Base-by-base conservation (phyloP, 148 eudicot species). In the Gaultheria prostrata region DNA sequence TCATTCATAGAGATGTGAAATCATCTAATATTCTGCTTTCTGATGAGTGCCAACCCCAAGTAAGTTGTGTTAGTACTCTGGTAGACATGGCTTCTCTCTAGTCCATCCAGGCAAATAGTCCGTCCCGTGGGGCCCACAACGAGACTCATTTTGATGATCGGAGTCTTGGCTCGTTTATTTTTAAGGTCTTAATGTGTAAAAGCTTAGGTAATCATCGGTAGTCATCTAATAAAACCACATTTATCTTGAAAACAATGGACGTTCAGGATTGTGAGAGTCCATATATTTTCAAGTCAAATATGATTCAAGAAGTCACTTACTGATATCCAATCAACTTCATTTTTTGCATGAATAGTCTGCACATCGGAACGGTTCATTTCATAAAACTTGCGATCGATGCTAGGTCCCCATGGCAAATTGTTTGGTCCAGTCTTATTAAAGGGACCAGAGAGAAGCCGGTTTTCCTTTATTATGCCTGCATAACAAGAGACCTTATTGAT, bases 11-110 rank as follows among this genome's bases (percentile, higher is more conserved):
- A 61, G 90, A 83, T 79, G 78, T 88, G 32, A 88, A 86, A 71
- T 88, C 90, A 35, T 86, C 87, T 3, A 86, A 88, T 65, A 73
- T 88, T 59, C 84, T 86, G 49, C 83, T 88, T 17, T 84, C 86
- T 43, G 85, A 84, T 35, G 61, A 88, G 32, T 53, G 83, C 81
- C 80, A 72, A 45, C 88, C 90, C 59, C 85, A 81, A 48, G 90
- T 86, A 73, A 86, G 86, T 50, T 70, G 14, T 21, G 30, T n/a
- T 61, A n/a, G 67, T 61, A 21, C 67, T 24, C 15, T 50, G 53
- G 13, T 13, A 50, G 53, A 50, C 53, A 50, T 13, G 53, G 8
- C n/a, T 59, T 20, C n/a, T 59, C 7, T 59, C 65, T 9, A 9
- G 65, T 21, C 26, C 26, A 20, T 8, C 24, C 56, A 14, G 15